phyloP scores from a whole-genome alignment of 2,329 filamentous ascomycete genomes.

The Orbilia ellipsospora region DNA sequence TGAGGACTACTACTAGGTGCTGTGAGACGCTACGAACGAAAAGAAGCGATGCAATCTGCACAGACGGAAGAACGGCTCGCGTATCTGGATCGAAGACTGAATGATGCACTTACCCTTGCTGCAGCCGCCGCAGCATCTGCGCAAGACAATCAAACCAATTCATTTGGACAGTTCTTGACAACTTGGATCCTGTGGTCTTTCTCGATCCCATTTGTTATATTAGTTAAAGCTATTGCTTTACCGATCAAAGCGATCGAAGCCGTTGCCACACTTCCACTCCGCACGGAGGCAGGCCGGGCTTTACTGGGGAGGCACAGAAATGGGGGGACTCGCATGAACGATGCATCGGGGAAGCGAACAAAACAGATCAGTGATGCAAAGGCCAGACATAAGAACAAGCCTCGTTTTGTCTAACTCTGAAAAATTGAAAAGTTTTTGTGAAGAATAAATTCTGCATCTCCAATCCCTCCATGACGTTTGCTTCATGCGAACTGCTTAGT shows the following conservation, averaged over 20 bases:
- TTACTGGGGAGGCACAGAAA: slow-evolving; percentile 43
- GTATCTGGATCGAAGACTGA: slow-evolving; percentile 75
- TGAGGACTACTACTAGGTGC: slow-evolving; percentile 64
- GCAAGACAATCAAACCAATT: slow-evolving; percentile 44
- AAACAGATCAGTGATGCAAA: slow-evolving; percentile 50
- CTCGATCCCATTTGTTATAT: slow-evolving; percentile 46
- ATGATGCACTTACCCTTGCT: slow-evolving; percentile 83
- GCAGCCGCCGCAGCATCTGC: slow-evolving; percentile 69
- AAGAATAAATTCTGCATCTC: too few species aligned
- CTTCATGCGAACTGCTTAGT: too few species aligned
- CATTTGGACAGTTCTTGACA: slow-evolving; percentile 37
- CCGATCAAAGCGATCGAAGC: slow-evolving; percentile 46
- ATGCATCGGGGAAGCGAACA: slow-evolving; percentile 28
- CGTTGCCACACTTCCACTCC: slow-evolving; percentile 42
- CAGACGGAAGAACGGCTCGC: slow-evolving; percentile 81
- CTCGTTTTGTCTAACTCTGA: slow-evolving; percentile 42
- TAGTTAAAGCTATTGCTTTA: slow-evolving; percentile 42
- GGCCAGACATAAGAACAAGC: slow-evolving; percentile 45
- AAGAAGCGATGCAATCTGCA: slow-evolving; percentile 77
- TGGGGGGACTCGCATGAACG: slow-evolving; percentile 40
- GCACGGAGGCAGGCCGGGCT: slow-evolving; percentile 39
- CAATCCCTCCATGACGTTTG: too few species aligned
- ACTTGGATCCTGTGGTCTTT: slow-evolving; percentile 46
- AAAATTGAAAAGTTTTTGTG: too few species aligned
- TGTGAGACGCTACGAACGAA: slow-evolving; percentile 90